Evolutionary conservation across 805 yeast species (phyloP).

Genomic region (Hanseniaspora pseudoguilliermondii): DNA sequence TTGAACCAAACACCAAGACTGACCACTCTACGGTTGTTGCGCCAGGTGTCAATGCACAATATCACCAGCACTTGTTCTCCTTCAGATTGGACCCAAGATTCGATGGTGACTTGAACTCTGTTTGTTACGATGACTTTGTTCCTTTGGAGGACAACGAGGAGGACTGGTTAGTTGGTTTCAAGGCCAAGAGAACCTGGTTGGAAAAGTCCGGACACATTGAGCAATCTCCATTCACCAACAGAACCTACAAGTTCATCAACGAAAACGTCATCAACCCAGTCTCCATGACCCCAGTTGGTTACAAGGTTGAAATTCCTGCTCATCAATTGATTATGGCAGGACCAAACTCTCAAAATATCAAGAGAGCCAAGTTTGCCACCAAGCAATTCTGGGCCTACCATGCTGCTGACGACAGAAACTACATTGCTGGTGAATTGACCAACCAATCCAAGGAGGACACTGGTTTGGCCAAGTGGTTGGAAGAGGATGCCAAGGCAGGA

Average conservation of each 20-base stretch:
- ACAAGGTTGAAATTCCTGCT: slow-evolving; percentile 62
- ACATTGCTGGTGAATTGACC: slow-evolving; percentile 77
- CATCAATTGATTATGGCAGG: slow-evolving; percentile 63
- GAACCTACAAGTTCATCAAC: slow-evolving; percentile 63
- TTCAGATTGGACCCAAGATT: slow-evolving; percentile 73
- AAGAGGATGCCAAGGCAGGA: slow-evolving; percentile 38
- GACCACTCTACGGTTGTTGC: slow-evolving; percentile 64
- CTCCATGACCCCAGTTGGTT: slow-evolving; percentile 61
- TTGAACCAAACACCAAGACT: slow-evolving; percentile 52
- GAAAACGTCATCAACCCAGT: slow-evolving; percentile 58
- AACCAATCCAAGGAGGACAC: slow-evolving; percentile 62
- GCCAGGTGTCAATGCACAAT: slow-evolving; percentile 71
- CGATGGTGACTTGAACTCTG: slow-evolving; percentile 69
- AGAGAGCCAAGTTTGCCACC: slow-evolving; percentile 64
- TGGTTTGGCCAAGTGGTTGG: slow-evolving; percentile 59
- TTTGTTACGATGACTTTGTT: slow-evolving; percentile 55
- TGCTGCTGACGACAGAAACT: slow-evolving; percentile 57
- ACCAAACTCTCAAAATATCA: slow-evolving; percentile 47
- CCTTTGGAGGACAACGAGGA: slow-evolving; percentile 49
- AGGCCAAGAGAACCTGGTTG: slow-evolving; percentile 46
- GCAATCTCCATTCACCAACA: slow-evolving; percentile 62
- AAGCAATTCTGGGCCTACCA: slow-evolving; percentile 75
- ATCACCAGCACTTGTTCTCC: slow-evolving; percentile 69
- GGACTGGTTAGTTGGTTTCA: slow-evolving; percentile 60
- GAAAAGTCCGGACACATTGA: slow-evolving; percentile 63